Evolutionary conservation across 2,329 filamentous ascomycete genomes (phyloP).

Genomic region (Ophiobolus disseminans): DNA sequence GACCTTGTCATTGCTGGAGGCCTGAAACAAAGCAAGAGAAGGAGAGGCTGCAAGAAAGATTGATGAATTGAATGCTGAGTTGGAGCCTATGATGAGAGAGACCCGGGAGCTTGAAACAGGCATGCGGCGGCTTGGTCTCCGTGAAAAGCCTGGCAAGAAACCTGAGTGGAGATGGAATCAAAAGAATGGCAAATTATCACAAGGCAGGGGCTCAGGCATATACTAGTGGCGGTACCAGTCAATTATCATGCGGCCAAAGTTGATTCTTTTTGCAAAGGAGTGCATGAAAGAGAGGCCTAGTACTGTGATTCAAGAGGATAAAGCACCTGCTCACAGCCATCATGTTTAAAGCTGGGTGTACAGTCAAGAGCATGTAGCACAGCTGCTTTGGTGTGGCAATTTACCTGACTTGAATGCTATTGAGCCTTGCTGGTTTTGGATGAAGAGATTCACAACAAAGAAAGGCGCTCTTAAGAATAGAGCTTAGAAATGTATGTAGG

Average conservation of each 20-base stretch:
- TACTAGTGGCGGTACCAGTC: slow-evolving; percentile 13
- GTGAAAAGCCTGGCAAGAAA: slow-evolving; percentile 4
- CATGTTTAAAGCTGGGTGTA: too few species aligned
- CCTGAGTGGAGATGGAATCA: slow-evolving; percentile 12
- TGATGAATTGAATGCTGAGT: slow-evolving; percentile 8
- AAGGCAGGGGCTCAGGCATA: slow-evolving; percentile 8
- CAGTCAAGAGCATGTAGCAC: too few species aligned
- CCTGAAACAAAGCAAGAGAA: slow-evolving; percentile 9
- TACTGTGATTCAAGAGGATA: slow-evolving; percentile 18
- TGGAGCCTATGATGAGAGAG: slow-evolving; percentile 12
- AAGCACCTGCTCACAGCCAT: slow-evolving; percentile 12
- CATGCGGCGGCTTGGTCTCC: slow-evolving; percentile 7
- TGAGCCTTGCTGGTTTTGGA: too few species aligned
- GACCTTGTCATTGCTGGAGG: slow-evolving; percentile 6
- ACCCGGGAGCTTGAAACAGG: slow-evolving; percentile 14
- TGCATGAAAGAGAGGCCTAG: slow-evolving; percentile 6
- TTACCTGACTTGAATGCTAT: too few species aligned
- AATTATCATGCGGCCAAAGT: slow-evolving; percentile 5
- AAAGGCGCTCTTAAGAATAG: slow-evolving; percentile 9
- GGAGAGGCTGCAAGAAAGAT: slow-evolving; percentile 3
- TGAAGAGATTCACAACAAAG: slow-evolving; percentile 12
- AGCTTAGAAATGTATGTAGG: slow-evolving; percentile 1
- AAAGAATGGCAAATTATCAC: slow-evolving; percentile 17
- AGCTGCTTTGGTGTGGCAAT: too few species aligned
- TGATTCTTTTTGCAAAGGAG: slow-evolving; percentile 17